Conservation (phyloP, 495 filamentous ascomycete genomes). For the Pyrenopolyporus hunteri region DNA sequence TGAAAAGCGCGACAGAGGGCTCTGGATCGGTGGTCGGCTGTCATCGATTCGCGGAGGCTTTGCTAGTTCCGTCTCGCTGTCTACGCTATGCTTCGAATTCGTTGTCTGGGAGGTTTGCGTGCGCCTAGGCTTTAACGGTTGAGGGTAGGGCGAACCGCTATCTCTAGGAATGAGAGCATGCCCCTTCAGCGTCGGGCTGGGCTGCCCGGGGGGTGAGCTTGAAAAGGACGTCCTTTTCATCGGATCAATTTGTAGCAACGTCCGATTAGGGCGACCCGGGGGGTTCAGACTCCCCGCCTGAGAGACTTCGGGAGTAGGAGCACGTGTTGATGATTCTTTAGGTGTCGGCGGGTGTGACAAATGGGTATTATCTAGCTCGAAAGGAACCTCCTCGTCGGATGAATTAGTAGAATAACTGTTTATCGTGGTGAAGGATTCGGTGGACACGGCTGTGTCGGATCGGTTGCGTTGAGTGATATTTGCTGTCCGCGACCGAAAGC, state of each 20-base stretch:
- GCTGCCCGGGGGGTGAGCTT: constrained; percentile 38
- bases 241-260: constrained; percentile 39
- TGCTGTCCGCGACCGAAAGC: constrained; percentile 27
- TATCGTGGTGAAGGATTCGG: constrained; percentile 43
- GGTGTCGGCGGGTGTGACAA: constrained; percentile 53
- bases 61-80: background rate
- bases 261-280: constrained; percentile 35
- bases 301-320: constrained; percentile 43
- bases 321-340: constrained; percentile 45
- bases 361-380: constrained; percentile 18
- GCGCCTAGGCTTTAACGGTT: constrained; percentile 33
- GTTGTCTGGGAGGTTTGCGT: background rate
- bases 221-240: constrained; percentile 43
- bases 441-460: constrained; percentile 35
- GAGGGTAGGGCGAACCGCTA: constrained; percentile 30
- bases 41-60: constrained; percentile 4
- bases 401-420: constrained; percentile 35
- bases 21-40: background rate
- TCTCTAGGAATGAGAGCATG: constrained; percentile 15
- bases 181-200: constrained; percentile 42
- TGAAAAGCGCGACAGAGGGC: constrained; percentile 16
- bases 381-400: constrained; percentile 25
- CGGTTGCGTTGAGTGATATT: constrained; percentile 23
- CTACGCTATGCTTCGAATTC: background rate
- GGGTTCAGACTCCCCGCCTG: constrained; percentile 55